Evolutionary conservation across 2,329 filamentous ascomycete species (phyloP), one percentile per base, ranked within the genome.

Genomic region (Beauveria sp.): DNA sequence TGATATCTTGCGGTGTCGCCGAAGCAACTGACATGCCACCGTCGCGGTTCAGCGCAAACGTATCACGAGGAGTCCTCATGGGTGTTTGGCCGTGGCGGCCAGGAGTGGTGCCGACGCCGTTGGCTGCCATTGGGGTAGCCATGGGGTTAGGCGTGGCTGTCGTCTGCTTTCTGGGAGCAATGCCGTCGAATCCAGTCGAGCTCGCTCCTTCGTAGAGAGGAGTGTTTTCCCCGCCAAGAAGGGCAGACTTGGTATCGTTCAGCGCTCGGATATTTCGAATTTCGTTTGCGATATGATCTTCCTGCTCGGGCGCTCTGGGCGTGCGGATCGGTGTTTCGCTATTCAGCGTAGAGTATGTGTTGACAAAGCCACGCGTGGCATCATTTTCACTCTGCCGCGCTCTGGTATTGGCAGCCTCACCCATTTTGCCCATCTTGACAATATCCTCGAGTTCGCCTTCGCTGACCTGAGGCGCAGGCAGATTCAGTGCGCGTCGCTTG

Each of bases 391-490:
- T 89, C 58, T 86, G 85, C 50, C 84, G 84, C 5, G 90, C 91
- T 71, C 90, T 80, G 64, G 82, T 78, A 68, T 87, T 92, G 48
- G 94, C 94, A 56, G 88, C 87, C 70, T 97, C 92, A 43, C 93
- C 94, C 63, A 92, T 85, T 83, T 96, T 90, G 50, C 94, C 93
- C 92, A 97, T 96, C 79, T 99, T 99, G 65, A 99, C 91, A 69
- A 99, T 97, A 66, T 97, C 92, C 70, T 99, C 94, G 62, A 99
- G 80, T 75, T 99, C 94, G 48, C 86, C 83, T 70, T 99, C 94
- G 72, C 90, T 88, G 68, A 99, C 91, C 75, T 99, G 94, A 9
- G 94, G 94, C 26, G 90, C 80, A 9, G 94, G 94, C 28, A 99
- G 79, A 51, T 88, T 86, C n/a, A 99, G 80, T 7, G 88, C 78